Evolutionary conservation across 352 stramenopile genomes (phyloP).

Genomic region (Phytophthora rubi): DNA sequence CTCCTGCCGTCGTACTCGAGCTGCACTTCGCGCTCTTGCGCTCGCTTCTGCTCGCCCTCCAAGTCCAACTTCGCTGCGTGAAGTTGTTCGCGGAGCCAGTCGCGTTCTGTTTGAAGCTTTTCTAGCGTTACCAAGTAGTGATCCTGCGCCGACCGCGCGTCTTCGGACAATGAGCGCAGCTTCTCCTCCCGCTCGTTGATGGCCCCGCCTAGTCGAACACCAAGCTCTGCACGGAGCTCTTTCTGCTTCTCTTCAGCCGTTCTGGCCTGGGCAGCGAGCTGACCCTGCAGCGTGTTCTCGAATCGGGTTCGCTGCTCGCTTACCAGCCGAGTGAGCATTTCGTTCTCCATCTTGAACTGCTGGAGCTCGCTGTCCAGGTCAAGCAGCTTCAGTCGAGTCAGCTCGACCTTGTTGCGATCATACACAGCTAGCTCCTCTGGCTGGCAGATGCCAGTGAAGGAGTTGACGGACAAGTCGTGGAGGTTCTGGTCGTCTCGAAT

Average conservation of each 20-base stretch:
- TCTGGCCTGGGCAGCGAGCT: slow-evolving; percentile 28
- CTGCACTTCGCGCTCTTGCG: slow-evolving; percentile 42
- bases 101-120: slow-evolving; percentile 52
- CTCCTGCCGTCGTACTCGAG: slow-evolving; percentile 34
- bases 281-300: slow-evolving; percentile 39
- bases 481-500: slow-evolving; percentile 37
- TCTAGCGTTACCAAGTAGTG: slow-evolving; percentile 64
- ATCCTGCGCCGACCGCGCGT: slow-evolving; percentile 56
- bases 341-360: slow-evolving; percentile 76
- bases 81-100: slow-evolving; percentile 41
- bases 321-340: slow-evolving; percentile 63
- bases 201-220: slow-evolving; percentile 28
- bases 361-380: slow-evolving; percentile 71
- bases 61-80: slow-evolving; percentile 36
- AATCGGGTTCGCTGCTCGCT: slow-evolving; percentile 54
- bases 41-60: slow-evolving; percentile 46
- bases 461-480: slow-evolving; percentile 23
- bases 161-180: slow-evolving; percentile 38
- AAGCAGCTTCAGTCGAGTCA: slow-evolving; percentile 56
- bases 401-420: slow-evolving; percentile 60
- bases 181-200: slow-evolving; percentile 41
- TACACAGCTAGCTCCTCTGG: slow-evolving; percentile 65
- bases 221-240: slow-evolving; percentile 43
- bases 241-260: slow-evolving; percentile 35
- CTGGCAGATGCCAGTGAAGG: slow-evolving; percentile 48